A percentile compares a stretch with the other conserved stretches of the same genome.
These are phyloP conservation scores for Pelargonium fulgidum DNA, from an alignment of 441 rosid genomes.

Conservation along the genomic window DNA sequence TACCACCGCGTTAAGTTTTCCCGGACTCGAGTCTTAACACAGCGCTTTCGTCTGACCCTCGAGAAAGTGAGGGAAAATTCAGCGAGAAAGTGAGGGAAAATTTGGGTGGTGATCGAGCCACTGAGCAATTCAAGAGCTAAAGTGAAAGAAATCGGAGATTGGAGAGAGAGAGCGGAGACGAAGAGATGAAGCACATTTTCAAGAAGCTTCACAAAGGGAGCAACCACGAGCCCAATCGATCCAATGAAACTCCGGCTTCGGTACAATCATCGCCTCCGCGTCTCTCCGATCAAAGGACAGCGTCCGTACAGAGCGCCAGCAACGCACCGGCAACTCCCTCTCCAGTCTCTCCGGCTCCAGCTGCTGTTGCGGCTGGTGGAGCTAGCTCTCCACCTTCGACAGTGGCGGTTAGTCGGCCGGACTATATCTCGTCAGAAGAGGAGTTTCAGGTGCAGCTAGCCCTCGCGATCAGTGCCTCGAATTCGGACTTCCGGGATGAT, in stretches of 20 bases:
- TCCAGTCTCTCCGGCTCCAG: slow-evolving; percentile 29
- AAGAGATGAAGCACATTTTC: slow-evolving; percentile 83
- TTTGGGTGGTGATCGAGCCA: background rate
- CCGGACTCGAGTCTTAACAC: slow-evolving; percentile 21
- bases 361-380: background rate
- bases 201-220: slow-evolving; percentile 80
- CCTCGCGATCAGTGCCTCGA: slow-evolving; percentile 84
- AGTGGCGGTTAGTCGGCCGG: slow-evolving; percentile 28
- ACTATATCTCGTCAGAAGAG: slow-evolving; percentile 78
- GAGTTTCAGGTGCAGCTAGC: slow-evolving; percentile 93
- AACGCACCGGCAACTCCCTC: slow-evolving; percentile 38
- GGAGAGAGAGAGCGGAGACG: slow-evolving; percentile 4
- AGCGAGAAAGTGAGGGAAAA: background rate
- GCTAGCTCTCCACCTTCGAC: slow-evolving; percentile 15
- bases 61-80: slow-evolving; percentile 15
- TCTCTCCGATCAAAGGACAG: slow-evolving; percentile 41
- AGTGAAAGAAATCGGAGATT: slow-evolving; percentile 12
- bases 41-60: slow-evolving; percentile 18
- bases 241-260: slow-evolving; percentile 47
- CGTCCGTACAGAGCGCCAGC: slow-evolving; percentile 18
- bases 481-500: slow-evolving; percentile 57
- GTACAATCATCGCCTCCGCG: slow-evolving; percentile 25
- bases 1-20: slow-evolving; percentile 30
- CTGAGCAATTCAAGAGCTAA: background rate
- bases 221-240: slow-evolving; percentile 61